Base-by-base conservation (phyloP, 2,329 filamentous ascomycete genomes). In the Gnomoniopsis sp. region DNA sequence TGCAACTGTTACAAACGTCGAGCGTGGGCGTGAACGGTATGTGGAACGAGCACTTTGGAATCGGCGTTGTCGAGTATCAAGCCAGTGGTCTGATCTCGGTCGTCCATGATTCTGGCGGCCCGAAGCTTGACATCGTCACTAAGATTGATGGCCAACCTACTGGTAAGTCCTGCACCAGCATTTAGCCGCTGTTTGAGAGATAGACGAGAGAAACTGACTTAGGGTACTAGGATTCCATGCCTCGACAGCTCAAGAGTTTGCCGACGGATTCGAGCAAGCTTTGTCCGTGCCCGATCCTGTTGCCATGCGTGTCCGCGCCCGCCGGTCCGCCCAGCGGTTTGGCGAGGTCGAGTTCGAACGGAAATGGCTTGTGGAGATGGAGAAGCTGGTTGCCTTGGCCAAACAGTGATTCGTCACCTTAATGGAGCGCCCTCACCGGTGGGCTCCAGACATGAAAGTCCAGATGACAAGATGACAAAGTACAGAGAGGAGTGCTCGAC, bases 31-130 rank as follows among this genome's bases (percentile, higher is more conserved):
- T 96, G 33, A 99, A 99, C 67, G 91, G 90, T 68, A 99, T 99
- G 95, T 99, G 95, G 93, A 98, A 97, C 71, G 95, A 99, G 76
- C 95, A 99, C 73, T 99, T 99, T 71, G 95, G 95, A 22, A 99
- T 99, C 60, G 95, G 95, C 1, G 93, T 98, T 17, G 95, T 99
- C 44, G 95, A 99, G 77, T 99, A 98, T 70, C 93, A 98, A 71
- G 95, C 95, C 3, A 95, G 95, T 0, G 95, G 95, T 1, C 78
- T 99, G 59, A 92, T 99, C 58, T 87, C 89, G 6, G 93, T 99
- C 0, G 95, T 98, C 10, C 95, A 99, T 68, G 81, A 97, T 72
- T 95, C 90, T 53, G 95, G 93, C 10, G 95, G 95, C 0, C 95
- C 95, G 2, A 96, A 95, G 74, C 75, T 91, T 62, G 95, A 99